Percentiles rank a stretch among this genome's conserved stretches.
Evolutionary conservation across 2,329 filamentous ascomycete species (phyloP).

Genomic region (Venturia oleaginea): DNA sequence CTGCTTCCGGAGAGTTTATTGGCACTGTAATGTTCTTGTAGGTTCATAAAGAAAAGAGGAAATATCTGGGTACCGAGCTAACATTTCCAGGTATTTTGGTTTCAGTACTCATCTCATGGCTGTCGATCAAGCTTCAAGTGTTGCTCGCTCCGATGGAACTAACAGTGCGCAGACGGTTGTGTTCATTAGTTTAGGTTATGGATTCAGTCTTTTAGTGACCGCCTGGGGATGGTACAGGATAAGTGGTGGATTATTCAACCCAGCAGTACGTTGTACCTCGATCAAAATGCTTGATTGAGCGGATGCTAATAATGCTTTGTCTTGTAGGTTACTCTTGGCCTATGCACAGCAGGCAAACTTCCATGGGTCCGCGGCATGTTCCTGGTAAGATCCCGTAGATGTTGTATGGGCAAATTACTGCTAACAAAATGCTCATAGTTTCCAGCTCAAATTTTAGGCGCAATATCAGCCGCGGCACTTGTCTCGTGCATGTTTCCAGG

Average conservation of each 20-base stretch:
- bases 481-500: constrained; percentile 37
- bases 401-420: not conserved
- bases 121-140: constrained; percentile 16
- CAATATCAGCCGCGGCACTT: constrained; percentile 33
- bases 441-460: constrained; percentile 16
- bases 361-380: constrained; percentile 24
- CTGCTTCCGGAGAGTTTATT: constrained; percentile 36
- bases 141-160: not conserved
- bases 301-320: not conserved
- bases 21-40: constrained; percentile 37
- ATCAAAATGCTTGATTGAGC: not conserved
- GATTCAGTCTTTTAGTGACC: constrained; percentile 16
- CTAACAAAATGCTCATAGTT: not conserved
- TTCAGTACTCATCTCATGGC: constrained; percentile 32
- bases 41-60: not conserved
- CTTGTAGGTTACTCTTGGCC: constrained; percentile 26
- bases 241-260: constrained; percentile 20
- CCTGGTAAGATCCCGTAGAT: not conserved
- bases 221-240: constrained; percentile 10
- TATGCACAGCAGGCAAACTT: constrained; percentile 29
- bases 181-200: constrained; percentile 22
- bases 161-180: constrained; percentile 21
- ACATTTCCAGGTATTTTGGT: constrained; percentile 24
- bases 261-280: constrained; percentile 20
- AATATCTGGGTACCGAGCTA: not conserved